Base-by-base conservation (phyloP, 169 alveolate species). In the Babesia sp. region DNA sequence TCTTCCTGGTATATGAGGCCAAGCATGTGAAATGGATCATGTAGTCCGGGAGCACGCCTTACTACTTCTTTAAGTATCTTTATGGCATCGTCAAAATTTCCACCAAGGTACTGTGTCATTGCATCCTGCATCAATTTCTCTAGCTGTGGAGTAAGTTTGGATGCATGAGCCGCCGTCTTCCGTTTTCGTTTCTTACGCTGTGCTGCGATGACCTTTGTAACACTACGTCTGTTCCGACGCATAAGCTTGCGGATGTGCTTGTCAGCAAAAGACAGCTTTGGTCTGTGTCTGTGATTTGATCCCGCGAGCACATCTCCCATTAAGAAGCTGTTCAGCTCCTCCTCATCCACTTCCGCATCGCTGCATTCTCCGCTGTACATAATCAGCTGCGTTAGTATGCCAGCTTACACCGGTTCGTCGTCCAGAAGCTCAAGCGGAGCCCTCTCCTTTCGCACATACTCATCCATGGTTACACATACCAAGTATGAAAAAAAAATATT, bases 1-100 rank as follows among this genome's bases (percentile, higher is more conserved):
- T 92, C 96, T 39, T 91, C 91, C 53, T 93, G 94, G 80, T 92
- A 91, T 53, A 93, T 93, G n/a, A 93, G 85, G 3, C 96, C 96
- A 29, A 93, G 74, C 79, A 92, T 87, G 53, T 93, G 96, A 81
- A 91, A 93, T 37, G 96, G 96, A 73, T 93, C 96, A 28, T 93
- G 96, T 24, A 90, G 51, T 18, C 92, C 91, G 18, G 96, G 96
- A 1, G 96, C 91, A 41, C 87, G 39, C 33, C 87, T 88, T 26
- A 93, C 93, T 12, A 93, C 72, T 29, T 90, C 94, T 75, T 93
- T 80, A 28, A 80, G 55, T 14, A 50, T 24, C 51, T 42, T 71
- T 8, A 80, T 61, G 8, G 88, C 88, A 22, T 80, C 84, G 16
- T 71, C 84, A 24, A 80, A 63, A 60, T 60, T 80, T 20, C 66